Percentiles rank a stretch among this genome's conserved stretches.
Conservation (phyloP, 306 rosid species). For the Oemleria cerasiformis region DNA sequence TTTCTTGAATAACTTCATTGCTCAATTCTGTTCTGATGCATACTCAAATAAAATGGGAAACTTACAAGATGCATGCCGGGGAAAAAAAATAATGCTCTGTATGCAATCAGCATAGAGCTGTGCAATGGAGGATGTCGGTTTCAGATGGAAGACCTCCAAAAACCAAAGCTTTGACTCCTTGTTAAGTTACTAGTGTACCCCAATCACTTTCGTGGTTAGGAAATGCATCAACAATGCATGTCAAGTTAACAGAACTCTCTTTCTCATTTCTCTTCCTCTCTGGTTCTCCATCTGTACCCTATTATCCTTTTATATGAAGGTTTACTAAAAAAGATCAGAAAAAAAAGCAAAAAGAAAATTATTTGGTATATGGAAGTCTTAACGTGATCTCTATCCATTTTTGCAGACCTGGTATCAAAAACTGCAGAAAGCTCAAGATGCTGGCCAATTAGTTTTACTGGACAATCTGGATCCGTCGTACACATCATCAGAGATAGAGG, state of each 20-base stretch:
- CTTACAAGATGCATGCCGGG: neutral
- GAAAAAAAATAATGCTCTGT: neutral
- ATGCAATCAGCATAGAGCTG: neutral
- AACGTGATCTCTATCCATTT: slow-evolving; percentile 1
- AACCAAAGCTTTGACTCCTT: neutral
- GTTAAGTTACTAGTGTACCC: neutral
- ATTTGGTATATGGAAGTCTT: neutral
- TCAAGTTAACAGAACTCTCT: neutral
- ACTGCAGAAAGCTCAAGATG: slow-evolving; percentile 44
- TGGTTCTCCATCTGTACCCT: neutral
- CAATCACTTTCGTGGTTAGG: neutral
- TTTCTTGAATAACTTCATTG: neutral
- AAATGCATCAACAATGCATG: neutral
- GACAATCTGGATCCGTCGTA: slow-evolving; percentile 58
- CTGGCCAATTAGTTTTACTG: slow-evolving; percentile 44
- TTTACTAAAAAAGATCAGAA: neutral
- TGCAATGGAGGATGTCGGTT: neutral
- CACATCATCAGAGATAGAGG: slow-evolving; percentile 57
- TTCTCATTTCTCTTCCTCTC: neutral
- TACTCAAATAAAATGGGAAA: neutral
- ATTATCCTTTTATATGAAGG: neutral
- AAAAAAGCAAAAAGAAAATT: neutral
- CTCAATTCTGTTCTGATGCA: neutral
- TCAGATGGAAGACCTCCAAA: neutral
- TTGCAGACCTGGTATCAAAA: slow-evolving; percentile 52